Evolutionary conservation across 2,329 filamentous ascomycete genomes (phyloP), one percentile per base, ranked within the genome.

Genomic region (Colletotrichum falcatum): DNA sequence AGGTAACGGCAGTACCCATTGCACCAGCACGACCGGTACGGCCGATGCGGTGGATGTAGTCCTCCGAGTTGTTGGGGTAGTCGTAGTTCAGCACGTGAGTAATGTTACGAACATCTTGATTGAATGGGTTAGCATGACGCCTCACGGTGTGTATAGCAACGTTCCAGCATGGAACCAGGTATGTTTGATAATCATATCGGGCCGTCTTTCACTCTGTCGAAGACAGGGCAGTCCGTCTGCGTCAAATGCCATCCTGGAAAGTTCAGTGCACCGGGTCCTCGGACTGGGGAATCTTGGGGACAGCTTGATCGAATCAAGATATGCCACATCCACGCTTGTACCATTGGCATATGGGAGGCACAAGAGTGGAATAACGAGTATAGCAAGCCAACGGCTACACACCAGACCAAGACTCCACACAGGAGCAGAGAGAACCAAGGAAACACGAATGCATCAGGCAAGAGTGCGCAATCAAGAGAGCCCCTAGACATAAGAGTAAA

Each of bases 61-160:
- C 95, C 86, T 99, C 96, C 79, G 96, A 90, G 85, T 98, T 98
- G 88, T 98, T 98, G 83, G 95, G 95, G 85, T 98, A 98, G 83
- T 98, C 96, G 93, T 98, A 98, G 91, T 98, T 98, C 86, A 99
- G 90, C 85, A 99, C 96, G 87, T 99, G 96, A 85, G 96, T 98
- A 87, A 99, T 99, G 89, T 99, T 97, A 87, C 95, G 95, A 88
- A 99, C 96, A 92, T 99, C 96, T 98, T 98, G 81, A 80, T 78
- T 78, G 78, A 78, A 78, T 83, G 89, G 88, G 93, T 97, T 97
- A 97, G 94, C 86, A 88, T 39, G 86, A 84, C 85, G 86, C 87
- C 82, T 83, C 79, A 81, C 81, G 78, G 77, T 78, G 77, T 79
- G 82, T 83, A 86, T 87, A 87, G 87, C 88, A 90, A 88, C 83